phyloP scores from a whole-genome alignment of 768 basidiomycete genomes.

The Kwoniella sp. region DNA sequence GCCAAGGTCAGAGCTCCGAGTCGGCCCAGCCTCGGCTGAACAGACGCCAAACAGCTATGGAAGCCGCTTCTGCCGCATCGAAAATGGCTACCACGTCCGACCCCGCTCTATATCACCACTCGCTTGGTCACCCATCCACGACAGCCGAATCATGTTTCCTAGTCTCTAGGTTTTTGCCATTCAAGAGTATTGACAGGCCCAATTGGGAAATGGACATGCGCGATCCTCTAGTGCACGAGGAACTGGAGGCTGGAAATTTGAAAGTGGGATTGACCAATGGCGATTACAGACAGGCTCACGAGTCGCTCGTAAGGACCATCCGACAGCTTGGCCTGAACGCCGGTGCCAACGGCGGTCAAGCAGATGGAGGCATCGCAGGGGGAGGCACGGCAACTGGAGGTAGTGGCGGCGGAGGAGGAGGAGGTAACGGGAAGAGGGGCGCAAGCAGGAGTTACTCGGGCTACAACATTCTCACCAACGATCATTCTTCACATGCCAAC shows the following conservation, averaged over 20 bases:
- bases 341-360: background rate
- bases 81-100: constrained; percentile 40
- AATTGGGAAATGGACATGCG: constrained; percentile 39
- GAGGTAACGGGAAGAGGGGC: constrained; percentile 8
- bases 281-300: constrained; percentile 47
- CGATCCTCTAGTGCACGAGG: constrained; percentile 5
- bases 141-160: constrained; percentile 47
- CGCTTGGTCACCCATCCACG: constrained; percentile 39
- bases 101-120: constrained; percentile 43
- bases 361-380: too few species aligned
- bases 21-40: background rate
- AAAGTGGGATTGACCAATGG: constrained; percentile 38
- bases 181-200: constrained; percentile 31
- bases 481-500: background rate
- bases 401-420: background rate
- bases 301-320: constrained; percentile 38
- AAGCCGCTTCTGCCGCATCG: constrained; percentile 33
- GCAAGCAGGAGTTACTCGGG: constrained; percentile 20
- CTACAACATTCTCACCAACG: constrained; percentile 10
- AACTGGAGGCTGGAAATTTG: constrained; percentile 4
- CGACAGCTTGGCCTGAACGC: constrained; percentile 22
- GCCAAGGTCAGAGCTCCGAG: background rate
- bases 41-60: constrained; percentile 42
- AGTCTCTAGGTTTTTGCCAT: constrained; percentile 46
- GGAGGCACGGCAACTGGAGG: background rate